These are phyloP conservation scores for Candida sithepensis DNA, from an alignment of 805 yeast species.

Conservation along the genomic window DNA sequence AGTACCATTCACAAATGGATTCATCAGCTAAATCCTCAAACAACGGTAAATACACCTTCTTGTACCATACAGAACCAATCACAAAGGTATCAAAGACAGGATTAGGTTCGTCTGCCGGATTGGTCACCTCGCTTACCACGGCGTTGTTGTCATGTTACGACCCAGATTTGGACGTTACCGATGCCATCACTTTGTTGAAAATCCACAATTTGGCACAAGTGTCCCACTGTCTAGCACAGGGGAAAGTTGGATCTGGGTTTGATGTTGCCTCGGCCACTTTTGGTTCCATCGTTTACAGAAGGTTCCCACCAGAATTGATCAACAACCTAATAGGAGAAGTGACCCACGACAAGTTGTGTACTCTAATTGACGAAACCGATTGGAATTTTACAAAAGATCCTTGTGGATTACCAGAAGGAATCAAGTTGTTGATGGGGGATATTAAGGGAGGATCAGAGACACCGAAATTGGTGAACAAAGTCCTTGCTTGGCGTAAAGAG, in stretches of 20 bases:
- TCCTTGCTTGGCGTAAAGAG: constrained; percentile 62
- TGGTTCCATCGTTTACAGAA: constrained; percentile 79
- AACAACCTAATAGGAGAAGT: constrained; percentile 20
- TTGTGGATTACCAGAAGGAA: constrained; percentile 63
- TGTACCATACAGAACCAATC: constrained; percentile 58
- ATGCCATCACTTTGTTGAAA: constrained; percentile 23
- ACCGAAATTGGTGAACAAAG: constrained; percentile 79
- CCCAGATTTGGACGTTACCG: constrained; percentile 28
- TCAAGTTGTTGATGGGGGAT: constrained; percentile 87
- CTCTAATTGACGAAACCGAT: constrained; percentile 38
- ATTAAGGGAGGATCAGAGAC: constrained; percentile 91
- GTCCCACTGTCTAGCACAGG: constrained; percentile 91
- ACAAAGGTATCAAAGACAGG: constrained; percentile 88
- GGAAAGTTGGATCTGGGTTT: constrained; percentile 94
- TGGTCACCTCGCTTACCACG: constrained; percentile 76
- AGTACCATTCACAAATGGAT: constrained; percentile 75
- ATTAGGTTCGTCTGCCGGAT: constrained; percentile 92
- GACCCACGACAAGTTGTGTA: constrained; percentile 27
- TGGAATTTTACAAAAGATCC: constrained; percentile 62
- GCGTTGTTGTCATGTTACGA: constrained; percentile 53
- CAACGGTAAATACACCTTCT: constrained; percentile 43
- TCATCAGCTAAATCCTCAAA: constrained; percentile 34
- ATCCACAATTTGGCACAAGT: constrained; percentile 85
- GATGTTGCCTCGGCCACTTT: constrained; percentile 95
- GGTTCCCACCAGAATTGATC: constrained; percentile 63